phyloP scores from a whole-genome alignment of 805 yeast genomes.

The Myxozyma mucilagina region DNA sequence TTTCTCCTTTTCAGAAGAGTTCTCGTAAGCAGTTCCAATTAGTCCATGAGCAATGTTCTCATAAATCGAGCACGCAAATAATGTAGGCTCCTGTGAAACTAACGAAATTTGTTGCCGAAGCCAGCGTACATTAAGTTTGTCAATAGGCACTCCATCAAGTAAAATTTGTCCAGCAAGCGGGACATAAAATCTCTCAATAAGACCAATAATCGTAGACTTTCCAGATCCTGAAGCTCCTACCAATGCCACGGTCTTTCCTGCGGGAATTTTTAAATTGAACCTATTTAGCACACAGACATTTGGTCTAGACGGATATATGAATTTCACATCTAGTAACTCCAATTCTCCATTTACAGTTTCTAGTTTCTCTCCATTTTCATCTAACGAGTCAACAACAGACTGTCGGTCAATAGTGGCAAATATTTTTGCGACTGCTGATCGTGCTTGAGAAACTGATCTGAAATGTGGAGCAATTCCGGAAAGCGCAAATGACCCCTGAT shows the following conservation, averaged over 20 bases:
- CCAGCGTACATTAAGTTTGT: slow-evolving; percentile 67
- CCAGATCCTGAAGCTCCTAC: slow-evolving; percentile 80
- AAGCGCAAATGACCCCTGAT: slow-evolving; percentile 46
- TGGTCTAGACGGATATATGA: slow-evolving; percentile 77
- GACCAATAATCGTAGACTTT: slow-evolving; percentile 49
- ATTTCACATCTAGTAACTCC: slow-evolving; percentile 75
- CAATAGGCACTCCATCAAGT: slow-evolving; percentile 81
- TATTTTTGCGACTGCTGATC: slow-evolving; percentile 43
- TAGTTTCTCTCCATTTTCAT: slow-evolving; percentile 33
- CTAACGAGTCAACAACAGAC: slow-evolving; percentile 41
- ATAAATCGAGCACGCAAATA: slow-evolving; percentile 79
- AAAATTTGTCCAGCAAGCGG: slow-evolving; percentile 70
- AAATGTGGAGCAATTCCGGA: slow-evolving; percentile 45
- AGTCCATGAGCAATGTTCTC: slow-evolving; percentile 82
- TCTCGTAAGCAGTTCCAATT: slow-evolving; percentile 35
- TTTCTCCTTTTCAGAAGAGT: slow-evolving; percentile 43
- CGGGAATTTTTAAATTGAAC: slow-evolving; percentile 74
- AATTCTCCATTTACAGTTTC: slow-evolving; percentile 58
- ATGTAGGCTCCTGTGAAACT: slow-evolving; percentile 73
- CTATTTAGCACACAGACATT: slow-evolving; percentile 78
- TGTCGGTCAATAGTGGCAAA: slow-evolving; percentile 45
- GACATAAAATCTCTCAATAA: slow-evolving; percentile 67
- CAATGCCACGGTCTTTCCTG: slow-evolving; percentile 86
- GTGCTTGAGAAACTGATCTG: slow-evolving; percentile 41
- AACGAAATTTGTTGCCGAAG: slow-evolving; percentile 77